Evolutionary conservation across 2,329 filamentous ascomycete species (phyloP).

Genomic region (Diaporthe helianthi): DNA sequence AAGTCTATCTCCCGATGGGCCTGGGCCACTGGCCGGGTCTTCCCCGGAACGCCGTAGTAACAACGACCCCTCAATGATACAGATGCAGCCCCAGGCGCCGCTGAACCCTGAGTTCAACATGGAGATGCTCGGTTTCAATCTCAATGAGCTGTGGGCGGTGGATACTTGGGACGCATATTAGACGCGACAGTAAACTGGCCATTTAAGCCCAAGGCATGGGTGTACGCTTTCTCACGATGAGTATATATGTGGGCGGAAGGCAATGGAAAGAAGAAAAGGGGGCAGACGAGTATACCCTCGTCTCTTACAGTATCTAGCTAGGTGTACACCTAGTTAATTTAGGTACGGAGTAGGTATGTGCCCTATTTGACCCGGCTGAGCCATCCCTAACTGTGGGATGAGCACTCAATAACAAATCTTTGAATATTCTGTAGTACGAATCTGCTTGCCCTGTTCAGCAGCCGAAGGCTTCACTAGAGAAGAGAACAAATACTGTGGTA

Average conservation of each 20-base stretch:
- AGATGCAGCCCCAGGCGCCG: slow-evolving; percentile 35
- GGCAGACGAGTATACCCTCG: neutral
- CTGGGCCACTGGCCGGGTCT: neutral
- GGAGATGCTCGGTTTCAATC: slow-evolving; percentile 59
- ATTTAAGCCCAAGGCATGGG: too few relatives aligned
- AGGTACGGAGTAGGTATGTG: too few relatives aligned
- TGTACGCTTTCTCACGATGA: neutral
- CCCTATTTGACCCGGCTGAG: neutral
- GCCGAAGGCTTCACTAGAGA: neutral
- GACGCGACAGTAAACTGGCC: neutral
- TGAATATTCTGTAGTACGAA: neutral
- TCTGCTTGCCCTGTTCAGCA: neutral
- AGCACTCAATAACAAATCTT: neutral
- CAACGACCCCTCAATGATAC: slow-evolving; percentile 37
- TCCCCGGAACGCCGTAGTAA: slow-evolving; percentile 22
- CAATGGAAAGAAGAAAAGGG: neutral
- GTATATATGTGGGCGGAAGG: neutral
- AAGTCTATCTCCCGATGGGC: slow-evolving; percentile 33
- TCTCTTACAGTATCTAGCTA: too few relatives aligned
- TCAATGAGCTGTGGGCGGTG: slow-evolving; percentile 63
- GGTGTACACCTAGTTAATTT: too few relatives aligned
- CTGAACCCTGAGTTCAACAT: slow-evolving; percentile 62
- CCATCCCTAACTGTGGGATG: neutral
- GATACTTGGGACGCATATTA: slow-evolving; percentile 37
- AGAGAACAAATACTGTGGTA: neutral